Evolutionary conservation across 31 red algal species (phyloP), one percentile per base, ranked within the genome.

Genomic region (Odonthalia washingtoniensis): DNA sequence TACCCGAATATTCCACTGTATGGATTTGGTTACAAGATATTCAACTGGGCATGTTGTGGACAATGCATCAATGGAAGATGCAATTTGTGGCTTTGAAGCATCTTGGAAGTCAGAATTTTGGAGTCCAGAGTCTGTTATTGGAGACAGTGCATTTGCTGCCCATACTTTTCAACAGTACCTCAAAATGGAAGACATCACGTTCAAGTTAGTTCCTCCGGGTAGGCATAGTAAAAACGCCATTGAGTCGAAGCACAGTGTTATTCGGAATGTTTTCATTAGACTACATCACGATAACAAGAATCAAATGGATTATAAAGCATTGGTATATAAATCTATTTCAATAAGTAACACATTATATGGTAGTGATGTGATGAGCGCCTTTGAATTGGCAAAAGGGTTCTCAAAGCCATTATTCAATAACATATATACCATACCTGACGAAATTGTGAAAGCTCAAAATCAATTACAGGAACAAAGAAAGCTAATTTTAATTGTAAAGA

Each of bases 1-100:
- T 34, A 0, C 27, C 28, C 16, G 26, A 26, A 16, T 72, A 0
- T 16, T 72, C 18, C 67, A 72, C 67, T 72, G 67, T 36, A 24
- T 72, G 67, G 67, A 72, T 36, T 72, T 30, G 67, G 26, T 27
- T 34, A n/a, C n/a, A n/a, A n/a, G n/a, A n/a, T n/a, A n/a, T n/a
- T n/a, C n/a, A n/a, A n/a, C n/a, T n/a, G n/a, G n/a, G n/a, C n/a
- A n/a, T n/a, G n/a, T n/a, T n/a, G n/a, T n/a, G n/a, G n/a, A n/a
- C n/a, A n/a, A n/a, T n/a, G n/a, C n/a, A n/a, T n/a, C n/a, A n/a
- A n/a, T n/a, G n/a, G n/a, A n/a, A n/a, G n/a, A n/a, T n/a, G n/a
- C n/a, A n/a, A n/a, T n/a, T n/a, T n/a, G n/a, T n/a, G n/a, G n/a
- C n/a, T n/a, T n/a, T n/a, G n/a, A n/a, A n/a, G n/a, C n/a, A n/a